Evolutionary conservation across 108 stramenopile genomes (phyloP), one percentile per base, ranked within the genome.

Genomic region (Poteriospumella lacustris): DNA sequence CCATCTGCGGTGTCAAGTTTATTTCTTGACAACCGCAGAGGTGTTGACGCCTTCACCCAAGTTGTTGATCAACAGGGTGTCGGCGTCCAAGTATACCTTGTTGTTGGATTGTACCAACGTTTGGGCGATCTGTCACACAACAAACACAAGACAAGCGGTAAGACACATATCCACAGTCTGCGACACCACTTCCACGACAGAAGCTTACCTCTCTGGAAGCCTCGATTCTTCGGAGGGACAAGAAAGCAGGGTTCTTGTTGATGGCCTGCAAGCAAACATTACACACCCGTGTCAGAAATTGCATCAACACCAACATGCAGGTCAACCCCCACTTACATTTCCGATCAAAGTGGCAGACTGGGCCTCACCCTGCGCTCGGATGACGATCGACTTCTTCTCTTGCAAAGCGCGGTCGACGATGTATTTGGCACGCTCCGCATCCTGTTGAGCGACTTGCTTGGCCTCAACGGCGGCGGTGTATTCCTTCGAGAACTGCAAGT

Each of bases 381-480:
- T 94, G 72, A 99, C 94, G 82, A 97, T 99, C 47, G 94, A 93
- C 86, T 92, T 85, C 91, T 96, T 97, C 85, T 98, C 97, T 83
- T 97, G 96, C 15, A 86, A 77, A 3, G 99, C 99, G 80, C 95
- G 94, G 80, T 95, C 83, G 34, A 99, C 99, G 77, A 96, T 85
- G 86, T 97, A 99, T 82, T 95, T 94, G 60, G 97, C 96, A 47
- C 97, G 90, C 80, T 97, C 96, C 31, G 96, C 96, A 62, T 99
- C 99, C 89, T 99, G 99, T 84, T 97, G 96, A 41, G 98, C 84
- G 76, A 96, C 98, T 85, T 99, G 98, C 91, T 99, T 99, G 42
- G 94, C 93, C 88, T 99, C 99, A 29, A 99, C 97, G 42, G 99
- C 99, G 42, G 89, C 89, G 33, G 96, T 96, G 85, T 97, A 99